These are phyloP conservation scores for Ilyonectria destructans DNA, from an alignment of 2,329 filamentous ascomycete genomes.

Conservation along the genomic window DNA sequence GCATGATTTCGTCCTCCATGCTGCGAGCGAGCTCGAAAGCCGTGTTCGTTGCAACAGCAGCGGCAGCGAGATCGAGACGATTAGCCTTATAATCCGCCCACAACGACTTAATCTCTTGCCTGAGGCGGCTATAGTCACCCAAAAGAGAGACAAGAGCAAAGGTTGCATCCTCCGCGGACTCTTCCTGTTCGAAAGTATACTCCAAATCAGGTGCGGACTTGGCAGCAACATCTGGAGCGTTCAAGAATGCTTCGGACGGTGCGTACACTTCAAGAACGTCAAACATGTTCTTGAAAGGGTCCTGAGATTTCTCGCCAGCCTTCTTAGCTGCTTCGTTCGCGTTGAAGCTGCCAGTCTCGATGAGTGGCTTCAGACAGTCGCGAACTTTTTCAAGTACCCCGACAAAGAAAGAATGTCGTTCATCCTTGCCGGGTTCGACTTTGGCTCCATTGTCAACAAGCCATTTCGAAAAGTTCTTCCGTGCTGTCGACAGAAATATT, in stretches of 20 bases:
- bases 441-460: constrained; percentile 11
- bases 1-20: constrained; percentile 64
- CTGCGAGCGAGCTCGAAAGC: constrained; percentile 41
- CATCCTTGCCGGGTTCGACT: constrained; percentile 11
- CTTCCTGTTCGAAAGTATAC: constrained; percentile 34
- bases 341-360: constrained; percentile 23
- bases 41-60: constrained; percentile 39
- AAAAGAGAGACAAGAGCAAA: constrained; percentile 36
- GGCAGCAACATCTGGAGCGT: constrained; percentile 29
- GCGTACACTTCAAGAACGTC: constrained; percentile 34
- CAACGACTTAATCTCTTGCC: constrained; percentile 25
- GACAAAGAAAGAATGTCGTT: constrained; percentile 38
- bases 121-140: constrained; percentile 26
- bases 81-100: constrained; percentile 27
- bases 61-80: constrained; percentile 38
- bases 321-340: not conserved
- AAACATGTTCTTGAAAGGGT: constrained; percentile 32
- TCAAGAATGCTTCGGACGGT: constrained; percentile 37
- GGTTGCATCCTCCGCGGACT: constrained; percentile 24
- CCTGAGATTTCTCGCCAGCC: not conserved
- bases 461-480: constrained; percentile 32
- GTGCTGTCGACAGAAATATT: constrained; percentile 16
- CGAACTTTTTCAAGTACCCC: constrained; percentile 42
- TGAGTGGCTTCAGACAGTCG: constrained; percentile 35
- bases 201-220: not conserved